Evolutionary conservation across 805 yeast species (phyloP).

Genomic region (Lipomyces spencermartinsiae): DNA sequence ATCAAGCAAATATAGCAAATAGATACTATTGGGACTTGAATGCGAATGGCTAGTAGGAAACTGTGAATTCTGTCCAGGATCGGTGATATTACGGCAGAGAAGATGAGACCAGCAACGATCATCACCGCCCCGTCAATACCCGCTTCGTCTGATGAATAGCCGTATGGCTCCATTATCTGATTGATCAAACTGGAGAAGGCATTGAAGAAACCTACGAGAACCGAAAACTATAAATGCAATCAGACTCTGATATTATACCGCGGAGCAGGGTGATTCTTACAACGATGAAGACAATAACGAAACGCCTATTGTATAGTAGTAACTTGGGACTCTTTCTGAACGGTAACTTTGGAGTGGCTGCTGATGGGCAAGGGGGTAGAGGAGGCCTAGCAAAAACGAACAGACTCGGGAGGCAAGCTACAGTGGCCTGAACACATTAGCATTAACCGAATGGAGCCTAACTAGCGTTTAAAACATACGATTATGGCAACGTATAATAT

Average conservation of each 20-base stretch:
- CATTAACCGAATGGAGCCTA: too few relatives aligned
- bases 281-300: slow-evolving; percentile 23
- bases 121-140: slow-evolving; percentile 46
- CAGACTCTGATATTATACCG: not conserved
- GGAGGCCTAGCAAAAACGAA: slow-evolving; percentile 42
- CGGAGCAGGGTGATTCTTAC: not conserved
- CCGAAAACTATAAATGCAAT: slow-evolving; percentile 40
- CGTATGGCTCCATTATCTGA: slow-evolving; percentile 47
- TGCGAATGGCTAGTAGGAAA: slow-evolving; percentile 36
- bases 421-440: slow-evolving; percentile 23
- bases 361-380: slow-evolving; percentile 46
- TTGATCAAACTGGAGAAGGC: slow-evolving; percentile 44
- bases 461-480: slow-evolving; percentile 7
- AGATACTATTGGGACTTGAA: slow-evolving; percentile 43
- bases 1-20: slow-evolving; percentile 44
- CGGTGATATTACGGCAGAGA: slow-evolving; percentile 44
- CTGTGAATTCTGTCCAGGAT: slow-evolving; percentile 43
- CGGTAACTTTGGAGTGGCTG: slow-evolving; percentile 41
- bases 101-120: slow-evolving; percentile 45
- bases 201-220: slow-evolving; percentile 47
- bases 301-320: slow-evolving; percentile 34
- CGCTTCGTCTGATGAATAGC: slow-evolving; percentile 46
- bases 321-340: slow-evolving; percentile 37
- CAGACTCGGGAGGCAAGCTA: slow-evolving; percentile 33
- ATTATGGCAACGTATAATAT: slow-evolving; percentile 19